Evolutionary conservation across 192 early-diverging fungal species (phyloP), one percentile per base, ranked within the genome.

Genomic region (Podila clonocystis): DNA sequence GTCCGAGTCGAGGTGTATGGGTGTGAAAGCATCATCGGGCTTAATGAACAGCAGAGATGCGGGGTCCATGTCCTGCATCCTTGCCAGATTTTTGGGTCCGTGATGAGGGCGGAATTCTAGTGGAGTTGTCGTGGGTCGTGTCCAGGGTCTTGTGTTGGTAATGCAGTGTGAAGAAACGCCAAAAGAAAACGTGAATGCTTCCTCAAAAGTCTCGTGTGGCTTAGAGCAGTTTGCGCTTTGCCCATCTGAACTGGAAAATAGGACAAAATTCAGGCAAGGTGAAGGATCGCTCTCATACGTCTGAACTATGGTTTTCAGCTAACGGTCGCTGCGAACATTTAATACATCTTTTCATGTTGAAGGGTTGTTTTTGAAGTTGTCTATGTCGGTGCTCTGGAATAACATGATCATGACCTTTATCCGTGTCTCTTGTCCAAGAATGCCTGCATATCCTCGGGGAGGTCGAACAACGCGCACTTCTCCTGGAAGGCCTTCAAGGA

Each of bases 401-500:
- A 33, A 28, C 22, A 60, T 15, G 59, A 60, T 63, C 33, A 31
- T 31, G 30, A 33, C 5, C 12, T 58, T 62, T 80, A 80, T 52
- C 77, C 80, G 28, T 82, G 73, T 52, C 80, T 74, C 67, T 75
- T 78, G 59, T 84, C 82, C 66, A 87, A 72, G 59, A 85, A 83
- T 41, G 83, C 75, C 50, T 80, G 76, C 67, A 89, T 85, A 66
- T 90, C 86, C 55, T 72, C 67, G 24, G 86, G 84, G 34, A 88
- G 69, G 60, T 79, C 87, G 74, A 91, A 90, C 15, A 91, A 82
- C 57, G 86, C 87, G 69, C 93, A 94, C 68, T 91, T 89, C 36
- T 85, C 85, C 62, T 83, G 88, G 70, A 94, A 92, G 22, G 93
- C 90, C 73, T 88, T 87, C 55, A 93, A 63, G 30, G 88, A 89